phyloP scores from a whole-genome alignment of 306 rosid genomes.

The Pterocarpus santalinus region DNA sequence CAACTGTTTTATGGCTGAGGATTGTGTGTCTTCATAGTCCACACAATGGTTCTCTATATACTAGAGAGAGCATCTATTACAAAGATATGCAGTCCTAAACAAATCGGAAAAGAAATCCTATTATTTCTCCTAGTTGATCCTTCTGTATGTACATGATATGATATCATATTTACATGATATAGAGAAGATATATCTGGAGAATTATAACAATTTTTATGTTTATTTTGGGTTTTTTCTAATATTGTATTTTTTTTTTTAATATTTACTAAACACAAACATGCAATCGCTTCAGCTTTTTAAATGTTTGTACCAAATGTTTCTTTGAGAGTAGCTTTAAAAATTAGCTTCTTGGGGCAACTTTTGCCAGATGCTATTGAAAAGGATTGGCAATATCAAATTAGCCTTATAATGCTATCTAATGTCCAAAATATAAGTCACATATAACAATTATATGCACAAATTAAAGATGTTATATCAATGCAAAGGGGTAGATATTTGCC shows the following conservation, averaged over 20 bases:
- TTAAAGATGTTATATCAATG: slow-evolving; percentile 20
- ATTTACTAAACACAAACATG: neutral
- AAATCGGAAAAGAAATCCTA: neutral
- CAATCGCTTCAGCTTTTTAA: slow-evolving; percentile 22
- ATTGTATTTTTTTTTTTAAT: slow-evolving; percentile 5
- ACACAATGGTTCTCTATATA: neutral
- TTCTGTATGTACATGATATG: neutral
- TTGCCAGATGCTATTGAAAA: slow-evolving; percentile 8
- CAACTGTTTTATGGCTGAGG: neutral
- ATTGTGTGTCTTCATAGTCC: neutral
- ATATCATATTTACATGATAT: neutral
- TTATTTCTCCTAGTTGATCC: neutral
- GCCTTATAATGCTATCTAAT: slow-evolving; percentile 1
- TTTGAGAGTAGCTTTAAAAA: neutral
- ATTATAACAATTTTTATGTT: neutral
- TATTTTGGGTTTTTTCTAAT: slow-evolving; percentile 8
- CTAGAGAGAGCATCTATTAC: neutral
- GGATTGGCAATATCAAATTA: slow-evolving; percentile 11
- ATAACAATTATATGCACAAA: slow-evolving; percentile 8
- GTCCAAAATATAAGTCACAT: slow-evolving; percentile 16
- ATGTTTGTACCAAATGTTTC: slow-evolving; percentile 5
- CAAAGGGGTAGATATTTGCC: neutral
- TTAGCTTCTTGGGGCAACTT: slow-evolving; percentile 2
- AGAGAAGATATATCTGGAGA: neutral
- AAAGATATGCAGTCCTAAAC: neutral